Conservation (phyloP, 192 early-diverging fungal species). For the Coemansia brasiliensis region DNA sequence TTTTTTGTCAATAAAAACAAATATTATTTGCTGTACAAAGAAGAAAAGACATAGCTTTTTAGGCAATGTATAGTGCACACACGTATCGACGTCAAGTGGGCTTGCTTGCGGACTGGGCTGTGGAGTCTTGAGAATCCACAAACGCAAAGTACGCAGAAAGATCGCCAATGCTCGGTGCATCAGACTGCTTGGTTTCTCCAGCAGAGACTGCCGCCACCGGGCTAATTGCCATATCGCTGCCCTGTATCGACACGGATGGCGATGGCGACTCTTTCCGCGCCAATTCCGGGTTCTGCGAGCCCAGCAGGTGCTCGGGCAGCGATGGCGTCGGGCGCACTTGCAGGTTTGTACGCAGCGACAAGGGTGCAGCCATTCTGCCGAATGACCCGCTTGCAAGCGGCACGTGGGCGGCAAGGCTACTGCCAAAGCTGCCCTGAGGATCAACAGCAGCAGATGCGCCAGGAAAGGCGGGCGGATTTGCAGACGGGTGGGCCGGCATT, state of each 20-base stretch:
- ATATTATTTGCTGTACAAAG: neutral
- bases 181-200: constrained; percentile 1
- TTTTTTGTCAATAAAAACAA: neutral
- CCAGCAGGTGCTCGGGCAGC: constrained; percentile 31
- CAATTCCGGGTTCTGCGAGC: neutral
- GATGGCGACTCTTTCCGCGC: constrained; percentile 16
- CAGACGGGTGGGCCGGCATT: neutral
- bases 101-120: constrained; percentile 6
- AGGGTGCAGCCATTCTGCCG: constrained; percentile 14
- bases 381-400: neutral
- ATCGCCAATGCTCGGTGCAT: constrained; percentile 30
- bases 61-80: neutral
- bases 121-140: constrained; percentile 20
- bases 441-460: neutral
- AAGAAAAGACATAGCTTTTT: neutral
- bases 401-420: neutral
- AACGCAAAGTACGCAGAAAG: constrained; percentile 43
- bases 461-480: constrained; percentile 7
- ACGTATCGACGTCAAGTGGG: constrained; percentile 1
- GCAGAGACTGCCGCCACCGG: neutral
- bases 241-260: constrained; percentile 1
- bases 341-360: constrained; percentile 17
- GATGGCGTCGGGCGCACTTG: constrained; percentile 37
- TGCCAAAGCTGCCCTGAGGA: neutral
- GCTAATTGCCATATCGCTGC: constrained; percentile 1